These are phyloP conservation scores for Hydrangea macrophylla DNA, from an alignment of 148 eudicot genomes.

Conservation along the genomic window DNA sequence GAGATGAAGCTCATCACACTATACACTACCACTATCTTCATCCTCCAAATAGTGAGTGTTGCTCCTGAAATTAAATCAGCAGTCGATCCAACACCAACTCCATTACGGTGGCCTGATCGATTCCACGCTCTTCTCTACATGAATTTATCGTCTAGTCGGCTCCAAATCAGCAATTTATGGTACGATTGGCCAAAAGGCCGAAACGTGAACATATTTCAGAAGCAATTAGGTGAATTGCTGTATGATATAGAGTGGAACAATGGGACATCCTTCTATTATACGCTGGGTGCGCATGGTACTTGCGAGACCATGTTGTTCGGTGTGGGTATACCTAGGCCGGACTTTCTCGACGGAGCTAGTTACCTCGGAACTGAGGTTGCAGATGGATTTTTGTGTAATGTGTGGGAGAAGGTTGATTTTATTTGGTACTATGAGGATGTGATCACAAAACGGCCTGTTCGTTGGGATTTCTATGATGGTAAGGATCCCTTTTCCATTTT, in stretches of 20 bases:
- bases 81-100: slow-evolving; percentile 15
- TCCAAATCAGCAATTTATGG: slow-evolving; percentile 33
- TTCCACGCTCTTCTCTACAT: slow-evolving; percentile 34
- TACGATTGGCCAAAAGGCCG: slow-evolving; percentile 43
- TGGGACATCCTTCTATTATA: slow-evolving; percentile 40
- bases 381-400: slow-evolving; percentile 50
- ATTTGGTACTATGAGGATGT: slow-evolving; percentile 54
- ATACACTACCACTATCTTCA: neutral
- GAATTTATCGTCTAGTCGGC: slow-evolving; percentile 16
- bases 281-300: slow-evolving; percentile 15
- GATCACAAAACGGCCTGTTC: slow-evolving; percentile 33
- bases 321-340: slow-evolving; percentile 39
- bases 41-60: neutral
- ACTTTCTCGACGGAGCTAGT: slow-evolving; percentile 39
- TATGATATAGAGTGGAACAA: slow-evolving; percentile 50
- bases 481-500: neutral
- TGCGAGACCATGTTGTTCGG: slow-evolving; percentile 19
- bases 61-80: neutral
- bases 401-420: slow-evolving; percentile 45
- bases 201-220: slow-evolving; percentile 43
- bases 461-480: slow-evolving; percentile 45
- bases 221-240: slow-evolving; percentile 31
- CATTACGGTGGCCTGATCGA: slow-evolving; percentile 33
- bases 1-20: neutral
- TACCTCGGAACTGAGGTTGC: slow-evolving; percentile 30